Evolutionary conservation across 345 rosid genomes (phyloP).

Genomic region (Turnera subulata): DNA sequence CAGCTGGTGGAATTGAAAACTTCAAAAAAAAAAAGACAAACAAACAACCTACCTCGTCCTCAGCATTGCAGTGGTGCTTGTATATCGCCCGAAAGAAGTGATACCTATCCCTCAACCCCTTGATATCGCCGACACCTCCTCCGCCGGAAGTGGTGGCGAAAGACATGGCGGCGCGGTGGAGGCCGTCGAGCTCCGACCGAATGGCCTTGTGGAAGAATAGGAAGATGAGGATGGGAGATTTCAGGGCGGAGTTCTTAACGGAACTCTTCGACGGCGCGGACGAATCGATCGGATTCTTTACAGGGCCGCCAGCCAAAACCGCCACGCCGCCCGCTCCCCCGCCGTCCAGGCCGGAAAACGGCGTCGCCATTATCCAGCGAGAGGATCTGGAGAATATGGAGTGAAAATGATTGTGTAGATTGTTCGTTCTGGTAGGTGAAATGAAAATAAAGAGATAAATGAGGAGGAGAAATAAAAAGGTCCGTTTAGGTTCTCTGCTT

Average conservation of each 20-base stretch:
- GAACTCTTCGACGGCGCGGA: conserved; percentile 40
- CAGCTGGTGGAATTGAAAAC: neutral
- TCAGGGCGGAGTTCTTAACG: conserved; percentile 43
- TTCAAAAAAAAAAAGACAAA: too few relatives aligned
- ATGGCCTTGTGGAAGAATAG: conserved; percentile 69
- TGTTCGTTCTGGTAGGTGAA: neutral
- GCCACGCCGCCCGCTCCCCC: conserved; percentile 51
- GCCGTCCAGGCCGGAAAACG: conserved; percentile 42
- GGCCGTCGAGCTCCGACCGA: conserved; percentile 56
- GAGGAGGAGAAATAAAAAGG: too few relatives aligned
- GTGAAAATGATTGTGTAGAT: neutral
- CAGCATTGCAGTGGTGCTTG: conserved; percentile 72
- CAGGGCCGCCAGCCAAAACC: conserved; percentile 56
- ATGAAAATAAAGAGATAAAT: neutral
- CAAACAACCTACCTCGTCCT: conserved; percentile 48
- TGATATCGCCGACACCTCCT: conserved; percentile 31
- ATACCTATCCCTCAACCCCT: conserved; percentile 42
- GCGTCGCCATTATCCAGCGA: conserved; percentile 44
- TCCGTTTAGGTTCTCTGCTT: neutral
- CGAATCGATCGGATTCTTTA: conserved; percentile 43
- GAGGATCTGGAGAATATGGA: neutral
- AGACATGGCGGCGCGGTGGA: conserved; percentile 55
- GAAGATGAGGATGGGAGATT: conserved; percentile 64
- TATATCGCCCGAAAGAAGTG: conserved; percentile 53
- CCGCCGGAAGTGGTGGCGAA: conserved; percentile 30